A percentile compares a stretch with the other conserved stretches of the same genome.
Conservation (phyloP, 2,329 filamentous ascomycete species). For the Scopulariopsis brevicaulis region DNA sequence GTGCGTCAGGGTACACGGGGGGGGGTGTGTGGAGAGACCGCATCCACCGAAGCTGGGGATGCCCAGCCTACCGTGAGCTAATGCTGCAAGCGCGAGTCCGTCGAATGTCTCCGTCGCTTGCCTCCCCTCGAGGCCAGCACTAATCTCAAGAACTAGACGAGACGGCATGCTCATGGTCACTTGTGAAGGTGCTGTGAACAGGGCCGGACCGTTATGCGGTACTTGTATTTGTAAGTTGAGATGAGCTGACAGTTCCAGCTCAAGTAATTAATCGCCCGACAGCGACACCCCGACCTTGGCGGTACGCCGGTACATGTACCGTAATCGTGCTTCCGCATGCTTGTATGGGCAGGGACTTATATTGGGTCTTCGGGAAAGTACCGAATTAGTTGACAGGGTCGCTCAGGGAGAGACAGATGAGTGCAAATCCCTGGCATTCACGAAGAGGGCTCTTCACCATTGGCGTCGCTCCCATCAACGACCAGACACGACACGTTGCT, state of each 20-base stretch:
- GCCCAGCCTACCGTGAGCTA: not conserved
- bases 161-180: no score
- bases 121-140: not conserved
- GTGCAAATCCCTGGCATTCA: not conserved
- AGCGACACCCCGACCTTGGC: not conserved
- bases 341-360: not conserved
- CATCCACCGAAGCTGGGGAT: not conserved
- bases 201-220: not conserved
- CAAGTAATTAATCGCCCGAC: not conserved
- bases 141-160: not conserved
- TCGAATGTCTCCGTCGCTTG: not conserved
- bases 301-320: not conserved
- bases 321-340: not conserved
- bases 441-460: not conserved
- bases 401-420: not conserved
- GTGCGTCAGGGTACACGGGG: not conserved
- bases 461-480: not conserved
- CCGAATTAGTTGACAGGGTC: not conserved
- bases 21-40: constrained; percentile 1
- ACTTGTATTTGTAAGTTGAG: not conserved
- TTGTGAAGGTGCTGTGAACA: no score
- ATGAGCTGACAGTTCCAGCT: not conserved
- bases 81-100: not conserved
- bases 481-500: no score
- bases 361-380: not conserved